Evolutionary conservation across 1,284 basidiomycete species (phyloP), one percentile per base, ranked within the genome.

Genomic region (Omphalotus olearius): DNA sequence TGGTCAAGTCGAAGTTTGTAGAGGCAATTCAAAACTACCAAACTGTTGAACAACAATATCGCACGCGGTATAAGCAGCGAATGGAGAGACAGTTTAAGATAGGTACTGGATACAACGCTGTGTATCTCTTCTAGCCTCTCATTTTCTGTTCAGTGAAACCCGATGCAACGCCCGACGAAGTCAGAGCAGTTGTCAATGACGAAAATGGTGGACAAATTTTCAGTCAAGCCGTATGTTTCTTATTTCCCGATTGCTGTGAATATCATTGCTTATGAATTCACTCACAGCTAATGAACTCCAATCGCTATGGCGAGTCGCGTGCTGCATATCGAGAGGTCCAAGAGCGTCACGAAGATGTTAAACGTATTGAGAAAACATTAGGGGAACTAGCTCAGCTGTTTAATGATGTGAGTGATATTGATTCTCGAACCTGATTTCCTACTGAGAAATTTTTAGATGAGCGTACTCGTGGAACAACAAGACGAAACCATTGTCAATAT

Each of bases 51-150:
- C 89, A 94, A 69, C 86, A 92, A 64, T 93, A 91, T 68, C 85
- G 96, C 53, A 80, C 88, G 59, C 95, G 92, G 74, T 94, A 97
- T 71, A 93, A 93, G 71, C 91, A 95, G 67, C 80, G 94, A 42
- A 85, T 96, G 75, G 95, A 96, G 73, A 82, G 97, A 57, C 97
- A 99, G 72, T 96, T 89, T 76, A 93, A 88, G 72, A 99, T 99
- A 60, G 88, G 88, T 88, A 50, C 7, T 79, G 71, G 23, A 17
- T 14, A 1, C 30, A 44, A 13, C 35, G 25, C 45, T 43, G 51
- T 47, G 16, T 23, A 46, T 35, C 14, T 54, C 23, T 6, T 23
- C 20, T 35, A 23, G 49, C n/a, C 47, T 33, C 26, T 10, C n/a
- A 47, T 51, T 52, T 54, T 16, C 56, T n/a, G 14, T 20, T 0